phyloP scores from a whole-genome alignment of 805 yeast species.

The Pichia phayaonensis region DNA sequence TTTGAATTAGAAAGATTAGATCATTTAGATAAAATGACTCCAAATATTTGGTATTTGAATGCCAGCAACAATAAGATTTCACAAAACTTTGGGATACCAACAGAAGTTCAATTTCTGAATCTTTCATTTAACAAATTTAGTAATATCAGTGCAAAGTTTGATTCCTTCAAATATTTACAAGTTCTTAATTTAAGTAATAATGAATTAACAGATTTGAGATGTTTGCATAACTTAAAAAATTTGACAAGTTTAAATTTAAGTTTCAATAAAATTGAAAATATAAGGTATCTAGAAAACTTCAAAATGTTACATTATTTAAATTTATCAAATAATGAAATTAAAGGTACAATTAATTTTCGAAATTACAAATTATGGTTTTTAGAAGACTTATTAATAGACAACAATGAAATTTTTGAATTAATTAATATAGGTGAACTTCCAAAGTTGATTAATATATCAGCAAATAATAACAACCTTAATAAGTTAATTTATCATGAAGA shows the following conservation, averaged over 20 bases:
- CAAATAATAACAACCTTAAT: constrained; percentile 35
- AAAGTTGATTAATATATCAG: constrained; percentile 32
- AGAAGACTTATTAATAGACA: constrained; percentile 37
- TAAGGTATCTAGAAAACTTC: constrained; percentile 33
- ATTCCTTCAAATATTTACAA: constrained; percentile 36
- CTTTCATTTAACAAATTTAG: constrained; percentile 34
- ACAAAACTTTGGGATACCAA: constrained; percentile 41
- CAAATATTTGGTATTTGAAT: constrained; percentile 33
- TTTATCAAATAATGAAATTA: constrained; percentile 34
- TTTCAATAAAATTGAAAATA: constrained; percentile 29
- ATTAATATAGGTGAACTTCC: constrained; percentile 31
- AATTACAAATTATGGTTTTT: constrained; percentile 31
- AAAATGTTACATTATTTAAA: constrained; percentile 35
- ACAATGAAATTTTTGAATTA: constrained; percentile 32
- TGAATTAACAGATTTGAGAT: constrained; percentile 29
- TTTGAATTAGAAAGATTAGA: constrained; percentile 33
- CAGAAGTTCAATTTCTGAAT: constrained; percentile 30
- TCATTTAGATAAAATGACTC: constrained; percentile 38
- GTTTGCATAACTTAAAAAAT: constrained; percentile 33
- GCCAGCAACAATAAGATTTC: constrained; percentile 36
- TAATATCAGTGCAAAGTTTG: constrained; percentile 31
- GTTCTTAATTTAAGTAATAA: constrained; percentile 35
- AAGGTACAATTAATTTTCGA: constrained; percentile 33
- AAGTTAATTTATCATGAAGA: constrained; percentile 15
- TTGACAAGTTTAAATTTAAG: constrained; percentile 34